phyloP scores from a whole-genome alignment of 2,329 filamentous ascomycete genomes.

The Alternaria hordeiaustralica region DNA sequence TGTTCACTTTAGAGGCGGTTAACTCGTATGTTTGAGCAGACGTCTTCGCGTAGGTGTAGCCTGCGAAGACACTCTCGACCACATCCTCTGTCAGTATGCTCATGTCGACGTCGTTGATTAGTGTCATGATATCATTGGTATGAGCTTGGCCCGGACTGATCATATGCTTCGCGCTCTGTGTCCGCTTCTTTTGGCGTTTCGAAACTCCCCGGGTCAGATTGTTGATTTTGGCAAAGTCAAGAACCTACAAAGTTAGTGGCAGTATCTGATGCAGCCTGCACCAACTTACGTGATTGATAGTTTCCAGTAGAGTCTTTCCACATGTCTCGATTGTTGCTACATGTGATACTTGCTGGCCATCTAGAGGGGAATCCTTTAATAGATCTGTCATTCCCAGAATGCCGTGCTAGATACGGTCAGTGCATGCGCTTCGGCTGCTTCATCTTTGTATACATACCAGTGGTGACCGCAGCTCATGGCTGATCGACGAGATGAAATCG shows the following conservation, averaged over 20 bases:
- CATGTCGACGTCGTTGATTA: conserved; percentile 46
- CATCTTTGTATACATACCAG: conserved; percentile 36
- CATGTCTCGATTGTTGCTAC: conserved; percentile 49
- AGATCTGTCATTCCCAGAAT: conserved; percentile 57
- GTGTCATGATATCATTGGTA: conserved; percentile 44
- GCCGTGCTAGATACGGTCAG: conserved; percentile 53
- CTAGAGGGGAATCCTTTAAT: conserved; percentile 40
- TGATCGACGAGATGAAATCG: conserved; percentile 66
- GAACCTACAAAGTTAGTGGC: conserved; percentile 34
- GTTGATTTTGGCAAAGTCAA: conserved; percentile 52
- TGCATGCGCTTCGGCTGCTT: not conserved
- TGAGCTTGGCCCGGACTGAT: conserved; percentile 40
- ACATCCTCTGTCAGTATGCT: conserved; percentile 46
- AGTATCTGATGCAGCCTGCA: not conserved
- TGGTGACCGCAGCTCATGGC: conserved; percentile 67
- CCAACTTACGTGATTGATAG: conserved; percentile 48
- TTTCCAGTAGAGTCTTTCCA: conserved; percentile 50
- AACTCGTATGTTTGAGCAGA: conserved; percentile 36
- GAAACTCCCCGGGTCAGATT: conserved; percentile 41
- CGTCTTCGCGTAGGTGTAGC: conserved; percentile 43
- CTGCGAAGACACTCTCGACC: conserved; percentile 47
- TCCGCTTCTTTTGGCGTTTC: conserved; percentile 39
- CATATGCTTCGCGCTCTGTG: conserved; percentile 37
- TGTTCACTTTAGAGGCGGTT: conserved; percentile 18
- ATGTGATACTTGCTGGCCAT: conserved; percentile 51